phyloP scores from a whole-genome alignment of 2,329 filamentous ascomycete genomes.

The Sporothrix schenckii region DNA sequence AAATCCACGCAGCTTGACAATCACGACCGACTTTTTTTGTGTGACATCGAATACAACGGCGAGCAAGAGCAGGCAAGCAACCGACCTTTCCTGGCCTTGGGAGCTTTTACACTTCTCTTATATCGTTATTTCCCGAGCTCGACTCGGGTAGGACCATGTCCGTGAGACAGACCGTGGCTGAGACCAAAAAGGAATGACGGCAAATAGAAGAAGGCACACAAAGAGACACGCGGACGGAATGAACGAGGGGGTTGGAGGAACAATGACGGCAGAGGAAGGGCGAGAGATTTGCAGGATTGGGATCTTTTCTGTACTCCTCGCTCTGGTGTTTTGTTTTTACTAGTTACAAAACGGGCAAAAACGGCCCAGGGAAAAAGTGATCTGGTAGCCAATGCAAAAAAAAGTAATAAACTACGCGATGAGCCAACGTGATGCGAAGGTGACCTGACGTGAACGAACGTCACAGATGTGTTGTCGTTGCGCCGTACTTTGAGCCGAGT shows the following conservation, averaged over 20 bases:
- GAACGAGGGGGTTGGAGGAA: slow-evolving; percentile 1
- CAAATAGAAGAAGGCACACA: background rate
- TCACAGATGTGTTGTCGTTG: background rate
- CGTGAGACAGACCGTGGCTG: background rate
- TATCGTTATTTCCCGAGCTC: background rate
- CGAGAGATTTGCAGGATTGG: slow-evolving; percentile 25
- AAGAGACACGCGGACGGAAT: background rate
- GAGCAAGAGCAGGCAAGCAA: background rate
- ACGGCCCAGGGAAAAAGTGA: slow-evolving; percentile 29
- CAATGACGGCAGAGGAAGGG: slow-evolving; percentile 22
- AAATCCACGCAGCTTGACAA: background rate
- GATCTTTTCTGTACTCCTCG: slow-evolving; percentile 25
- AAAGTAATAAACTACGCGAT: slow-evolving; percentile 23
- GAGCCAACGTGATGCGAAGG: background rate
- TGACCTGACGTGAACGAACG: background rate
- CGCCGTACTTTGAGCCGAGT: background rate
- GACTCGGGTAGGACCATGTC: background rate
- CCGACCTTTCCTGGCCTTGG: background rate
- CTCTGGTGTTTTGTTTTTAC: slow-evolving; percentile 31
- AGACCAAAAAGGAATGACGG: background rate
- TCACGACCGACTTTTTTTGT: background rate
- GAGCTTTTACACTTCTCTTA: background rate
- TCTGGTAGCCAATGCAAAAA: slow-evolving; percentile 32
- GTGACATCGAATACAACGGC: background rate
- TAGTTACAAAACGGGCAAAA: slow-evolving; percentile 29